Evolutionary conservation across 257 asterid genomes (phyloP).

Genomic region (Solanum ahanhuiri): DNA sequence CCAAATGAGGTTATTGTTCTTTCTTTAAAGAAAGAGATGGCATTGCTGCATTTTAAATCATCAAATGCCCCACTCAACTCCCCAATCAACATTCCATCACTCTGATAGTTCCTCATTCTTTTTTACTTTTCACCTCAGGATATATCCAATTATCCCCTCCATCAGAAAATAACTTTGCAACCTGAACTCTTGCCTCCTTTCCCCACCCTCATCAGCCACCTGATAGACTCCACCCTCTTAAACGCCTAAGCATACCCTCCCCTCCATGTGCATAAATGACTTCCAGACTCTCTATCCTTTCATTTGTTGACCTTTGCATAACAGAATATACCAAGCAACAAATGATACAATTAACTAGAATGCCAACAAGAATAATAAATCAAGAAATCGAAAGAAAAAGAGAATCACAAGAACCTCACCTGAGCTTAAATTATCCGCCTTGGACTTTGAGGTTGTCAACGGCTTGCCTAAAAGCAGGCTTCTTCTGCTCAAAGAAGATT

Average conservation of each 20-base stretch:
- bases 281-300: neutral
- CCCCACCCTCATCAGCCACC: neutral
- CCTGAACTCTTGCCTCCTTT: neutral
- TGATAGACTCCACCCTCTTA: neutral
- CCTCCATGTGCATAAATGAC: neutral
- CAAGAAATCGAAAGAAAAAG: neutral
- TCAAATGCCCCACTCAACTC: neutral
- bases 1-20: neutral
- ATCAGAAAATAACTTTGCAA: neutral
- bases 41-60: neutral
- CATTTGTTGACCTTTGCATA: neutral
- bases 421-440: conserved; percentile 28
- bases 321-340: neutral
- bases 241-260: neutral
- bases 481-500: conserved; percentile 34
- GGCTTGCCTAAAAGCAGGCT: conserved; percentile 23
- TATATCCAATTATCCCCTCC: neutral
- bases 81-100: neutral
- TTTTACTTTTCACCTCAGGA: neutral
- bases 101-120: neutral
- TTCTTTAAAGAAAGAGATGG: neutral
- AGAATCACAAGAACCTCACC: conserved; percentile 26
- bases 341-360: neutral
- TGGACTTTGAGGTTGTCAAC: conserved; percentile 24
- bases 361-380: neutral